phyloP scores from a whole-genome alignment of 2,329 filamentous ascomycete species.

The Venturia carpophila region DNA sequence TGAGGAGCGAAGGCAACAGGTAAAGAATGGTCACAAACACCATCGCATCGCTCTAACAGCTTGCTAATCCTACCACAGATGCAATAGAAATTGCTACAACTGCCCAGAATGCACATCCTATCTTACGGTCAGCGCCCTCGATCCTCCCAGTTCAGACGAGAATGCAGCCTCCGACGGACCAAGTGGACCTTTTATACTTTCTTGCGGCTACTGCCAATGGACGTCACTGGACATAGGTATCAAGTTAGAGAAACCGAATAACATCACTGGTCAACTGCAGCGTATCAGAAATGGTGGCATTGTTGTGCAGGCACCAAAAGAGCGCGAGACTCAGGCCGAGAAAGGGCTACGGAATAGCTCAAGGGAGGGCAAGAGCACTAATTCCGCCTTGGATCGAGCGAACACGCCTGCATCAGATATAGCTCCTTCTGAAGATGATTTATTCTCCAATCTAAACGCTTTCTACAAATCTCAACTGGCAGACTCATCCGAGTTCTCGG shows the following conservation, averaged over 20 bases:
- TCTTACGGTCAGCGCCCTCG: conserved; percentile 64
- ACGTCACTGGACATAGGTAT: conserved; percentile 82
- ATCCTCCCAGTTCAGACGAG: conserved; percentile 34
- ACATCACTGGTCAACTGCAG: conserved; percentile 74
- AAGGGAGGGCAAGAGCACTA: not conserved
- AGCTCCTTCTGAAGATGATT: conserved; percentile 1
- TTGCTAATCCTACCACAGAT: conserved; percentile 44
- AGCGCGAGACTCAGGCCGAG: conserved; percentile 29
- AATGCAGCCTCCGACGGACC: conserved; percentile 21
- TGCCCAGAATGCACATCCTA: conserved; percentile 84
- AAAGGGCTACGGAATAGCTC: conserved; percentile 21
- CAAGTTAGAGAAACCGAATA: conserved; percentile 80
- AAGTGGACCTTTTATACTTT: conserved; percentile 63
- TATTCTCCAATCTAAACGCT: conserved; percentile 57
- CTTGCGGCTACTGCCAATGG: conserved; percentile 91
- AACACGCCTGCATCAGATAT: conserved; percentile 5
- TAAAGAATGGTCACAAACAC: conserved; percentile 33
- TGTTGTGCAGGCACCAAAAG: conserved; percentile 34
- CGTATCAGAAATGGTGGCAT: conserved; percentile 52
- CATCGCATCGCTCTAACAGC: not conserved
- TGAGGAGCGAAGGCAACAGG: conserved; percentile 90
- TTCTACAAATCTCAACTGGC: conserved; percentile 79
- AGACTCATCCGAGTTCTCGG: conserved; percentile 43
- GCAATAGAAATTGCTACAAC: conserved; percentile 90
- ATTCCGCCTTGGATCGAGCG: not conserved